Conservation (phyloP, 2,329 filamentous ascomycete genomes). For the Aspergillus tanneri region DNA sequence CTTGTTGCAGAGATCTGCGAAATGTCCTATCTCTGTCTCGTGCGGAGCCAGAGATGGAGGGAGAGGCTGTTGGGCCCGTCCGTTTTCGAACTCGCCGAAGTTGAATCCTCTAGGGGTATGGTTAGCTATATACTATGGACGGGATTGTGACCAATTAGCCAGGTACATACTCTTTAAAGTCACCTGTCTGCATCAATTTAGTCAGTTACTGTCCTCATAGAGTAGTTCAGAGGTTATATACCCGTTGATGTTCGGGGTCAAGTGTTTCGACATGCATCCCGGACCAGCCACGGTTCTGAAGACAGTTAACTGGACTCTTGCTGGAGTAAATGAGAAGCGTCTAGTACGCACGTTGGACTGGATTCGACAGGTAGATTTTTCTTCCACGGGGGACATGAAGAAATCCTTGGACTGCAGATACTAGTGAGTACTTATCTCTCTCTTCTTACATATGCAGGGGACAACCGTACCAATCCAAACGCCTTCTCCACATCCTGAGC, state of each 20-base stretch:
- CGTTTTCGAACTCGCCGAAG: slow-evolving; percentile 71
- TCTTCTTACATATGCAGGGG: too few species aligned
- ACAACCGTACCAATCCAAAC: slow-evolving; percentile 70
- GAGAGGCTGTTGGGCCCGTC: slow-evolving; percentile 73
- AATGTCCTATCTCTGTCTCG: slow-evolving; percentile 62
- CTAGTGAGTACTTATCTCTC: neutral
- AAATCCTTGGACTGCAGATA: slow-evolving; percentile 65
- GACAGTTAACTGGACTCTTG: neutral
- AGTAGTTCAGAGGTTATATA: slow-evolving; percentile 39
- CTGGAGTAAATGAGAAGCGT: neutral
- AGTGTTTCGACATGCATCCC: slow-evolving; percentile 85
- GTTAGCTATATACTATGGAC: slow-evolving; percentile 2
- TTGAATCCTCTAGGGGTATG: slow-evolving; percentile 72
- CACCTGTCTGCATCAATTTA: slow-evolving; percentile 59
- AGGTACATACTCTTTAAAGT: slow-evolving; percentile 77
- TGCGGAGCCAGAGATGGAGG: slow-evolving; percentile 62
- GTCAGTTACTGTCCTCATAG: slow-evolving; percentile 7
- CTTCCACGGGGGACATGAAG: slow-evolving; percentile 67
- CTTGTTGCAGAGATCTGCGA: slow-evolving; percentile 67
- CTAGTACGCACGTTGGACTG: slow-evolving; percentile 53
- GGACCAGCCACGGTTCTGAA: slow-evolving; percentile 81
- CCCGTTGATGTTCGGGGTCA: slow-evolving; percentile 78
- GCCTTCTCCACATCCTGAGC: slow-evolving; percentile 64
- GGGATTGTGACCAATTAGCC: neutral
- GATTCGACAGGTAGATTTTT: slow-evolving; percentile 75